Percentiles rank a stretch among this genome's conserved stretches.
phyloP scores from a whole-genome alignment of 2,329 filamentous ascomycete genomes.

The Talaromyces sp. region DNA sequence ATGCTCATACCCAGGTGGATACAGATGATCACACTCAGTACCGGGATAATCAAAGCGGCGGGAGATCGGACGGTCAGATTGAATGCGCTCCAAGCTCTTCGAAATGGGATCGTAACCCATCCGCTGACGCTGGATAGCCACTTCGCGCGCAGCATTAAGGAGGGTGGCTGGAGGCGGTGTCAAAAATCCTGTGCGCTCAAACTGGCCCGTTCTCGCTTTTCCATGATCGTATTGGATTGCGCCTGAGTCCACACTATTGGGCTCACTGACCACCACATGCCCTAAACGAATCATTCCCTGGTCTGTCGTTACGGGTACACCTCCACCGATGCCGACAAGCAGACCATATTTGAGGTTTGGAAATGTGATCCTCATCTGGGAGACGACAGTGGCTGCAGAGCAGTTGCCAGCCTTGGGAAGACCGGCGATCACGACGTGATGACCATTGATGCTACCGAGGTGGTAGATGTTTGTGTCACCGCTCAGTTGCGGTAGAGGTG shows the following conservation, averaged over 20 bases:
- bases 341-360: not conserved
- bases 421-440: constrained; percentile 14
- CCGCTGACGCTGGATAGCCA: not conserved
- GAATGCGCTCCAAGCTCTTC: not conserved
- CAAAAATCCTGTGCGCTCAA: not conserved
- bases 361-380: not conserved
- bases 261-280: constrained; percentile 25
- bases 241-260: not conserved
- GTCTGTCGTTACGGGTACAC: constrained; percentile 6
- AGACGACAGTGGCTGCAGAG: constrained; percentile 9
- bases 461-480: constrained; percentile 20
- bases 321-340: not conserved
- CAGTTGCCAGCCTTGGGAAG: constrained; percentile 14
- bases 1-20: not conserved
- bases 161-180: not conserved
- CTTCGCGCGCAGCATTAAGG: not conserved
- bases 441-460: constrained; percentile 2
- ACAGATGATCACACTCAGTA: not conserved
- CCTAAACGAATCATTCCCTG: constrained; percentile 20
- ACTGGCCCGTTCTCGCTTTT: not conserved
- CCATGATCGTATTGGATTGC: constrained; percentile 10
- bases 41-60: not conserved
- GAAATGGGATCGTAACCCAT: not conserved
- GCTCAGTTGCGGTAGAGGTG: constrained; percentile 7
- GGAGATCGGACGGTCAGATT: not conserved